A percentile compares a stretch with the other conserved stretches of the same genome.
phyloP scores from a whole-genome alignment of 352 stramenopile species.

The Plasmopara viticola region DNA sequence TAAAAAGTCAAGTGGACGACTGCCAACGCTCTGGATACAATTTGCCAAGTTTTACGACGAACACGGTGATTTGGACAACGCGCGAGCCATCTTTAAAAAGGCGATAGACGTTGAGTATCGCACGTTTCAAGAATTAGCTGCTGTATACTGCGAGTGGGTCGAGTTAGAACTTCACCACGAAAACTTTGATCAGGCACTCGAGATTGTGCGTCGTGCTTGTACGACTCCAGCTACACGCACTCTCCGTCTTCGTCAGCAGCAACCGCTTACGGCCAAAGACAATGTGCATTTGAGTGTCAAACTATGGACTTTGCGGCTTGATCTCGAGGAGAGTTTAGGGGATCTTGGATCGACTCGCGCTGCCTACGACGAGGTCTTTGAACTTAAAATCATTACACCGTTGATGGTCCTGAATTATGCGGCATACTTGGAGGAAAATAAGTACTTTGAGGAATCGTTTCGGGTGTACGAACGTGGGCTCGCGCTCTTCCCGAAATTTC shows the following conservation, averaged over 20 bases:
- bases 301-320: slow-evolving; percentile 95
- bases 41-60: slow-evolving; percentile 96
- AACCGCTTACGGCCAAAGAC: slow-evolving; percentile 46
- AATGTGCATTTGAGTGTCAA: slow-evolving; percentile 89
- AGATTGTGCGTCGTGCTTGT: slow-evolving; percentile 82
- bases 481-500: slow-evolving; percentile 86
- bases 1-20: slow-evolving; percentile 70
- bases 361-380: slow-evolving; percentile 93
- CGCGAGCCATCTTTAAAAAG: slow-evolving; percentile 89
- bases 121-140: slow-evolving; percentile 89
- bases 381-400: slow-evolving; percentile 95
- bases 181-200: slow-evolving; percentile 92
- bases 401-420: slow-evolving; percentile 98
- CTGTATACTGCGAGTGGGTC: slow-evolving; percentile 91
- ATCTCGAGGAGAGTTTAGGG: slow-evolving; percentile 97
- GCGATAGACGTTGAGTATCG: slow-evolving; percentile 73
- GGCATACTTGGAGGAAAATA: slow-evolving; percentile 93
- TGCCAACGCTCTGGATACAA: slow-evolving; percentile 91
- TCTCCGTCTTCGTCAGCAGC: slow-evolving; percentile 47
- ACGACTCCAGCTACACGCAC: slow-evolving; percentile 40
- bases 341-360: slow-evolving; percentile 92
- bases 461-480: slow-evolving; percentile 89
- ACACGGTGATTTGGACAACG: slow-evolving; percentile 87
- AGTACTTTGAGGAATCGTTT: slow-evolving; percentile 97
- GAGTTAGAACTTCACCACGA: slow-evolving; percentile 96